phyloP scores from a whole-genome alignment of 768 basidiomycete species.

The Amanita fuliginea region DNA sequence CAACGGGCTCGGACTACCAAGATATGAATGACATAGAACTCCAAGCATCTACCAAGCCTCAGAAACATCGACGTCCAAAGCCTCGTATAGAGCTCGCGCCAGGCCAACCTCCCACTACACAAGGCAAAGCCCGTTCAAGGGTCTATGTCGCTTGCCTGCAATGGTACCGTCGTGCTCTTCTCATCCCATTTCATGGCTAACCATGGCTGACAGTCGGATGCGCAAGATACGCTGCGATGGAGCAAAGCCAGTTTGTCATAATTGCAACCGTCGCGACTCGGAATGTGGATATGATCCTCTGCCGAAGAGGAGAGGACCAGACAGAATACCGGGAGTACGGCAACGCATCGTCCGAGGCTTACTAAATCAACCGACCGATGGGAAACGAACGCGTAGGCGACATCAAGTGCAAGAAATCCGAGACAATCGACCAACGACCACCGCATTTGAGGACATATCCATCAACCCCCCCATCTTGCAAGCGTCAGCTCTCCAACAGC shows the following conservation, averaged over 20 bases:
- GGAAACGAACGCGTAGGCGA: not conserved
- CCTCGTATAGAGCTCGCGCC: conserved; percentile 57
- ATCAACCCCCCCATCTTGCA: not conserved
- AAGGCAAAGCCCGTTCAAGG: conserved; percentile 64
- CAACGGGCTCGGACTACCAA: conserved; percentile 13
- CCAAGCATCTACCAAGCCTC: not conserved
- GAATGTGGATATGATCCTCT: conserved; percentile 59
- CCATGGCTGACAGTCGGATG: conserved; percentile 38
- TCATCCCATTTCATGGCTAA: conserved; percentile 2
- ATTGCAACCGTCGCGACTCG: conserved; percentile 46
- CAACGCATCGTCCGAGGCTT: conserved; percentile 43
- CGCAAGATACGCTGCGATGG: conserved; percentile 81
- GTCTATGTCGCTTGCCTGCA: conserved; percentile 75
- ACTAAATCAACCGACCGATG: conserved; percentile 21
- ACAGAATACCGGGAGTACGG: conserved; percentile 70
- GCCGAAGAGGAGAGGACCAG: conserved; percentile 74
- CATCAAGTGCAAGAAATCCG: not conserved
- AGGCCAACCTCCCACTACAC: conserved; percentile 71
- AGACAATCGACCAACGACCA: not conserved
- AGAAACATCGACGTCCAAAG: conserved; percentile 41
- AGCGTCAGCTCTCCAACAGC: not conserved
- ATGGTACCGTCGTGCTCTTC: conserved; percentile 36
- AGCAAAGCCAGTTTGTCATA: conserved; percentile 65
- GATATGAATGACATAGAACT: conserved; percentile 1
- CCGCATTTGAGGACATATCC: not conserved